A percentile compares a stretch with the other conserved stretches of the same genome.
These are phyloP conservation scores for Penicillium turbatum DNA, from an alignment of 495 filamentous ascomycete species.

Conservation along the genomic window DNA sequence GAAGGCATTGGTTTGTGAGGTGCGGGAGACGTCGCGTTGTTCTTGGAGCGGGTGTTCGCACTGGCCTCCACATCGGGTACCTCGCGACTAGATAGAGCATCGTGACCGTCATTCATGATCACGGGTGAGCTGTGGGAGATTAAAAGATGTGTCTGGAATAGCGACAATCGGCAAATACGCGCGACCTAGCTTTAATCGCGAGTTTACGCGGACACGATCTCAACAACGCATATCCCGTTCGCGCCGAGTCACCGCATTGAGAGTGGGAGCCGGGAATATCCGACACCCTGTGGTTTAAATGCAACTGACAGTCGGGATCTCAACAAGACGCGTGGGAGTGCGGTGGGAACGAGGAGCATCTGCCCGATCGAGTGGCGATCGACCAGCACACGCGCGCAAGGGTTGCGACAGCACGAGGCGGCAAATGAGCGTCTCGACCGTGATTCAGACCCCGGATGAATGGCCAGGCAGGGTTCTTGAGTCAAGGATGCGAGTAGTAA, in stretches of 20 bases:
- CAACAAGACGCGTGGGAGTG: slow-evolving; percentile 12
- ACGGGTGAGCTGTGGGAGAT: background rate
- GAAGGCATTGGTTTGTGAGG: slow-evolving; percentile 4
- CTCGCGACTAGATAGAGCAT: slow-evolving; percentile 18
- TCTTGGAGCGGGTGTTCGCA: slow-evolving; percentile 15
- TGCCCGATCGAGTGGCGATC: slow-evolving; percentile 27
- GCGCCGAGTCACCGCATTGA: slow-evolving; percentile 24
- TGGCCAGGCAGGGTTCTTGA: background rate
- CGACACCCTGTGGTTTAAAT: slow-evolving; percentile 12
- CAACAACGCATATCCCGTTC: slow-evolving; percentile 18
- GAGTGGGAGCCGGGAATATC: slow-evolving; percentile 10
- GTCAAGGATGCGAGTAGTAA: background rate
- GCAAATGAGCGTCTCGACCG: slow-evolving; percentile 12
- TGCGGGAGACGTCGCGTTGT: slow-evolving; percentile 11
- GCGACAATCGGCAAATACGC: slow-evolving; percentile 7
- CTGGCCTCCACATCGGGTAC: slow-evolving; percentile 20
- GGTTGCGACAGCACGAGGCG: slow-evolving; percentile 24
- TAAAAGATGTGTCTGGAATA: background rate
- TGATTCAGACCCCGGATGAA: slow-evolving; percentile 1
- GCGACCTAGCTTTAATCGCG: slow-evolving; percentile 17
- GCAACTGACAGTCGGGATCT: slow-evolving; percentile 18
- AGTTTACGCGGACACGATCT: slow-evolving; percentile 21
- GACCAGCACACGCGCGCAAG: slow-evolving; percentile 26
- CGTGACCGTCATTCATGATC: slow-evolving; percentile 21
- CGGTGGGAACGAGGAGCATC: slow-evolving; percentile 16